Percentiles rank a stretch among this genome's conserved stretches.
These are phyloP conservation scores for Rhododendron ovatum DNA, from an alignment of 148 eudicot species.

Conservation along the genomic window DNA sequence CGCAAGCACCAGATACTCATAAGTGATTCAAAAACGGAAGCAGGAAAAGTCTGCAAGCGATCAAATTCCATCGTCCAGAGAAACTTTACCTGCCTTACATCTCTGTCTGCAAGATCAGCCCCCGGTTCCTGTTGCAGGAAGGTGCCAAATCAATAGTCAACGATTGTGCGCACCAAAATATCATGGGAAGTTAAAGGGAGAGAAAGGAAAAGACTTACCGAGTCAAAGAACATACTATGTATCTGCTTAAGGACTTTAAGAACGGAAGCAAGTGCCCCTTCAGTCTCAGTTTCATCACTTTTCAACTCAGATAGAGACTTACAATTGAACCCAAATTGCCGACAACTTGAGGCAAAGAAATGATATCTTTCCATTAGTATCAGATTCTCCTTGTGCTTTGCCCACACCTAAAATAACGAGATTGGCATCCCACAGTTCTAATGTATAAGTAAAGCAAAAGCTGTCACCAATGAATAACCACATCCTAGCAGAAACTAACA, in stretches of 20 bases:
- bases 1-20: not conserved
- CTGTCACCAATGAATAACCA: not conserved
- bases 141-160: not conserved
- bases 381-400: constrained; percentile 72
- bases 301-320: constrained; percentile 69
- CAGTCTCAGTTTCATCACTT: constrained; percentile 81
- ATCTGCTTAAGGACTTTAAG: constrained; percentile 63
- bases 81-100: constrained; percentile 65
- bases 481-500: not conserved
- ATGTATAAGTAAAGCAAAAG: not conserved
- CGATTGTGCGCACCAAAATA: not conserved
- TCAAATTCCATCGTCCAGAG: not conserved
- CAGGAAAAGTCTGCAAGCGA: not conserved
- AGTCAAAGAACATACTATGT: constrained; percentile 65
- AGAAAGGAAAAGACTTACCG: constrained; percentile 34
- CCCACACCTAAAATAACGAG: constrained; percentile 63
- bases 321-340: constrained; percentile 48
- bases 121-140: constrained; percentile 35
- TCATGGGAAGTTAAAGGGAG: not conserved
- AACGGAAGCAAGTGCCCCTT: constrained; percentile 80
- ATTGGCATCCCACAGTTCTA: not conserved
- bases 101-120: constrained; percentile 45
- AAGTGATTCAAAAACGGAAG: not conserved
- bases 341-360: constrained; percentile 78
- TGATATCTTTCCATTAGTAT: constrained; percentile 96